These are phyloP conservation scores for Fusarium musae DNA, from an alignment of 2,329 filamentous ascomycete genomes.

Conservation along the genomic window DNA sequence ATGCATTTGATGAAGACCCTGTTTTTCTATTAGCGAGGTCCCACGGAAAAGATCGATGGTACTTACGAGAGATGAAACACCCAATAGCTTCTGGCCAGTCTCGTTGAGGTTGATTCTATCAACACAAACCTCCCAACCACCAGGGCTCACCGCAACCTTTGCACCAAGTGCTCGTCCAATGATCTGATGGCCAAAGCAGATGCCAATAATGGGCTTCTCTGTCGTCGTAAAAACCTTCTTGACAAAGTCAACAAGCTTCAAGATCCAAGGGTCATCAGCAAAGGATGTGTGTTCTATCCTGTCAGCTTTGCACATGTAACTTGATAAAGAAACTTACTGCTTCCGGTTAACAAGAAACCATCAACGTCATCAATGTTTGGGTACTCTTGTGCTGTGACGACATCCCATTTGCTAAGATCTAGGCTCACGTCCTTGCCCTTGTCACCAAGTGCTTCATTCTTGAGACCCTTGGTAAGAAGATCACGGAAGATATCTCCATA, in stretches of 20 bases:
- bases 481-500: constrained; percentile 49
- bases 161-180: constrained; percentile 54
- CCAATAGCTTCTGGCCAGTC: constrained; percentile 51
- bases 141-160: constrained; percentile 50
- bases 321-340: constrained; percentile 41
- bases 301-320: background rate
- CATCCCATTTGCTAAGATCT: constrained; percentile 47
- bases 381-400: constrained; percentile 44
- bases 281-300: constrained; percentile 51
- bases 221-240: constrained; percentile 41
- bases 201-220: constrained; percentile 52
- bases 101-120: constrained; percentile 51
- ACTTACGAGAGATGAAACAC: constrained; percentile 42
- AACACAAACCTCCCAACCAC: constrained; percentile 57
- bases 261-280: constrained; percentile 54
- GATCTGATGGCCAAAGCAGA: constrained; percentile 61
- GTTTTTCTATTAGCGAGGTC: background rate
- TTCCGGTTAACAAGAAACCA: constrained; percentile 48
- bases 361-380: constrained; percentile 45
- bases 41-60: accelerated
- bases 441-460: constrained; percentile 35
- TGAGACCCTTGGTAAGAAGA: constrained; percentile 41
- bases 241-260: constrained; percentile 52
- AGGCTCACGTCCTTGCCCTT: constrained; percentile 36
- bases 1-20: constrained; percentile 57